These are phyloP conservation scores for Lichenothelia convexa DNA, from an alignment of 495 filamentous ascomycete genomes.

Conservation along the genomic window DNA sequence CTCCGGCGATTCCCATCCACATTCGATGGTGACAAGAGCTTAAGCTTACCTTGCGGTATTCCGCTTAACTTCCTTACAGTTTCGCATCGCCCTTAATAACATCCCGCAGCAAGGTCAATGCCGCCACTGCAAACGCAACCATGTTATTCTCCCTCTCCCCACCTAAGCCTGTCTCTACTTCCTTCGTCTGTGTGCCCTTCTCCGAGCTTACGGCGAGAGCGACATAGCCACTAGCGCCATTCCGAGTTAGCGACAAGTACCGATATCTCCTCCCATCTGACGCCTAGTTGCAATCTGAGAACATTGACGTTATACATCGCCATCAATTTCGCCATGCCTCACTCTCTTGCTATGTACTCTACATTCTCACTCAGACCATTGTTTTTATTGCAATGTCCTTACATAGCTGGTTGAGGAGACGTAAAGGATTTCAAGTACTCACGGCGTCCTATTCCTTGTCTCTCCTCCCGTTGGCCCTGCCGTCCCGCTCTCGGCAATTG, in stretches of 20 bases:
- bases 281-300: too few species aligned
- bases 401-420: too few species aligned
- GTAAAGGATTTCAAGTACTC: too few species aligned
- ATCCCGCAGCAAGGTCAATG: slow-evolving; percentile 35
- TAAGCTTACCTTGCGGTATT: too few species aligned
- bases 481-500: slow-evolving; percentile 40
- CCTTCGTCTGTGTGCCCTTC: slow-evolving; percentile 28
- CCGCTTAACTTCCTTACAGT: slow-evolving; percentile 12
- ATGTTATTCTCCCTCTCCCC: slow-evolving; percentile 38
- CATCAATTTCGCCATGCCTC: too few species aligned
- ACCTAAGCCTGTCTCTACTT: slow-evolving; percentile 34
- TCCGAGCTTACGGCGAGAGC: slow-evolving; percentile 36
- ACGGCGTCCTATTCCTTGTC: slow-evolving; percentile 38
- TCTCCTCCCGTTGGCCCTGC: slow-evolving; percentile 41
- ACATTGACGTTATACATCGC: too few species aligned
- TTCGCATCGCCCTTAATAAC: slow-evolving; percentile 33
- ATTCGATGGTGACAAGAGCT: too few species aligned
- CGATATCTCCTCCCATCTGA: too few species aligned
- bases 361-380: too few species aligned
- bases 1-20: too few species aligned
- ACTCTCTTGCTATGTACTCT: too few species aligned
- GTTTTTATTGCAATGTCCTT: too few species aligned
- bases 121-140: slow-evolving; percentile 40
- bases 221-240: slow-evolving; percentile 32
- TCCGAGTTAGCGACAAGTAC: slow-evolving; percentile 1